Conservation (phyloP, 768 basidiomycete species). For the Lyophyllum decastes region DNA sequence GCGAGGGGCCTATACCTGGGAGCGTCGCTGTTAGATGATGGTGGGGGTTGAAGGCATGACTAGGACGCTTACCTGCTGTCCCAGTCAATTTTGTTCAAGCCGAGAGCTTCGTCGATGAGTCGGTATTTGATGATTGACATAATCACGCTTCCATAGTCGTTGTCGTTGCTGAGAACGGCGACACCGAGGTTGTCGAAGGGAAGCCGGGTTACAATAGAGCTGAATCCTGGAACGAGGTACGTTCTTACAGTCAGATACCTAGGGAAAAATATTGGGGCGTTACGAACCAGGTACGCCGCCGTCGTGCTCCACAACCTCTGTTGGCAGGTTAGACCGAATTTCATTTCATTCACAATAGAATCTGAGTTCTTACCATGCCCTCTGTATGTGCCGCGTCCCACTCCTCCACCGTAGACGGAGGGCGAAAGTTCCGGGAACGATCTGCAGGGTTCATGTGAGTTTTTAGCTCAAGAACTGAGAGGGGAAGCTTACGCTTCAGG, state of each 20-base stretch:
- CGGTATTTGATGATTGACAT: slow-evolving; percentile 22
- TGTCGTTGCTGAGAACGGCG: slow-evolving; percentile 29
- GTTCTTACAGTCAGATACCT: neutral
- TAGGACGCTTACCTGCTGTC: slow-evolving; percentile 20
- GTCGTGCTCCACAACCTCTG: slow-evolving; percentile 16
- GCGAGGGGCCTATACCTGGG: neutral
- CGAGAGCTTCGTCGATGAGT: slow-evolving; percentile 24
- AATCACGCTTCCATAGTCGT: slow-evolving; percentile 20
- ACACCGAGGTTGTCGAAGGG: slow-evolving; percentile 27
- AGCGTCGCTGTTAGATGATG: no score
- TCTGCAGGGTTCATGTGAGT: neutral
- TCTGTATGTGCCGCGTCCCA: slow-evolving; percentile 18
- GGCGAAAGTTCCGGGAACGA: slow-evolving; percentile 21
- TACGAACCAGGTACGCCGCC: slow-evolving; percentile 8
- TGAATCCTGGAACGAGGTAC: slow-evolving; percentile 16
- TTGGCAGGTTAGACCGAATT: neutral
- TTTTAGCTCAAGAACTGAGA: neutral
- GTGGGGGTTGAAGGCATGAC: neutral
- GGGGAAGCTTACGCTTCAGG: slow-evolving; percentile 13
- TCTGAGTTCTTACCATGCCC: slow-evolving; percentile 14
- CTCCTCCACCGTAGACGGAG: slow-evolving; percentile 25
- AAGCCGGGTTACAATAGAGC: slow-evolving; percentile 20
- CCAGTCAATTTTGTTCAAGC: slow-evolving; percentile 26
- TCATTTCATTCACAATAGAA: neutral
- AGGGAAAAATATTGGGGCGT: neutral